Base-by-base conservation (phyloP, 2,329 filamentous ascomycete genomes). In the Cadophora luteo-olivacea region DNA sequence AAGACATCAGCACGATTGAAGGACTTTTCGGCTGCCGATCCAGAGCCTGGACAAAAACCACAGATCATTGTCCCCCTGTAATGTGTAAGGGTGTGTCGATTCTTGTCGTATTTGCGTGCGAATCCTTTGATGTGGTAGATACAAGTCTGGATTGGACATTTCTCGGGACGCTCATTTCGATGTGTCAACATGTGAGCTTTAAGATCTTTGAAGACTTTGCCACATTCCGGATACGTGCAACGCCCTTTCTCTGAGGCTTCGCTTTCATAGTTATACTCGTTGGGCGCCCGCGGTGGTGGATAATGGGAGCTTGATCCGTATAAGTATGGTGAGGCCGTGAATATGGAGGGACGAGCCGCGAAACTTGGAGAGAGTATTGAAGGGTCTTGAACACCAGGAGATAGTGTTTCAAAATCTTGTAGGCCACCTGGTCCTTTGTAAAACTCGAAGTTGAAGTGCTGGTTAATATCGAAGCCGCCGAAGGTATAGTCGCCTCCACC, bases 61-160 rank as follows among this genome's bases (percentile, higher is more conserved):
- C 96, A 99, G 9, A 97, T 92, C 94, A 98, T 97, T 19, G 93
- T 97, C 7, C 95, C 95, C 80, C 97, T 97, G 84, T 98, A 99
- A 78, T 98, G 96, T 1, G 95, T 98, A 71, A 98, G 82, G 1
- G 95, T 97, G 78, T 99, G 96, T 14, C 96, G 86, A 79, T 98
- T 98, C 85, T 97, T 97, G 83, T 98, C 96, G 79, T 98, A 99
- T 80, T 98, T 98, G 69, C 95, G 87, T 4, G 95, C 95, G 77
- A 98, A 98, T 0, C 95, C 95, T 80, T 97, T 98, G 74, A 87
- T 86, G 80, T 97, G 92, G 79, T 97, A 98, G 76, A 97, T 94
- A 83, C 95, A 98, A 2, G 91, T 94, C 66, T 91, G 86, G 69
- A 98, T 97, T 0, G 95, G 95, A 79, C 96, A 98, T 79, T 98